Conservation (phyloP, 2,329 filamentous ascomycete genomes). For the Penicillium brasilianum region DNA sequence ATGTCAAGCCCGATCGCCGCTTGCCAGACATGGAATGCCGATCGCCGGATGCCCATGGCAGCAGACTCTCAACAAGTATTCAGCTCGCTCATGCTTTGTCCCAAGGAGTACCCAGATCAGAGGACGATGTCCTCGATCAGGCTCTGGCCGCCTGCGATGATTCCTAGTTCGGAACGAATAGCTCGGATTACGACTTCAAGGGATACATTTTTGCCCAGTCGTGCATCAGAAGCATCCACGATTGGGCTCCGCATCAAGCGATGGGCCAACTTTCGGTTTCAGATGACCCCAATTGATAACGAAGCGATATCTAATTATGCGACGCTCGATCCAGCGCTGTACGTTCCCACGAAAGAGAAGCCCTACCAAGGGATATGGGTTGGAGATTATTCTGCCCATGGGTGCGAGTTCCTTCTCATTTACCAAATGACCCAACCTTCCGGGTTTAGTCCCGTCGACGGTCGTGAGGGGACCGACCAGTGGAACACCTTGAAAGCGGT, state of each 20-base stretch:
- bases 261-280: constrained; percentile 70
- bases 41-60: constrained; percentile 61
- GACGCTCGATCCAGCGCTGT: constrained; percentile 74
- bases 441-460: constrained; percentile 26
- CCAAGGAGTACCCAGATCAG: constrained; percentile 50
- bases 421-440: constrained; percentile 63
- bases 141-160: constrained; percentile 76
- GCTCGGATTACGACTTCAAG: constrained; percentile 44
- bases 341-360: constrained; percentile 78
- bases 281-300: constrained; percentile 21
- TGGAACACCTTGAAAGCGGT: constrained; percentile 77
- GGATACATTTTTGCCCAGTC: constrained; percentile 43
- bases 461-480: constrained; percentile 51
- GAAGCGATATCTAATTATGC: constrained; percentile 67
- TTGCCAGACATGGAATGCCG: constrained; percentile 33
- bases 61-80: constrained; percentile 60
- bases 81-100: constrained; percentile 71
- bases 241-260: constrained; percentile 74
- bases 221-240: constrained; percentile 65
- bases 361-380: constrained; percentile 92
- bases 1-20: constrained; percentile 30
- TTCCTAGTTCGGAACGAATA: constrained; percentile 68
- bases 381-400: constrained; percentile 86
- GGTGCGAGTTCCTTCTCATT: constrained; percentile 84
- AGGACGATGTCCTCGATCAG: constrained; percentile 43